Base-by-base conservation (phyloP, 495 filamentous ascomycete species). In the Aspergillus bertholletiae region DNA sequence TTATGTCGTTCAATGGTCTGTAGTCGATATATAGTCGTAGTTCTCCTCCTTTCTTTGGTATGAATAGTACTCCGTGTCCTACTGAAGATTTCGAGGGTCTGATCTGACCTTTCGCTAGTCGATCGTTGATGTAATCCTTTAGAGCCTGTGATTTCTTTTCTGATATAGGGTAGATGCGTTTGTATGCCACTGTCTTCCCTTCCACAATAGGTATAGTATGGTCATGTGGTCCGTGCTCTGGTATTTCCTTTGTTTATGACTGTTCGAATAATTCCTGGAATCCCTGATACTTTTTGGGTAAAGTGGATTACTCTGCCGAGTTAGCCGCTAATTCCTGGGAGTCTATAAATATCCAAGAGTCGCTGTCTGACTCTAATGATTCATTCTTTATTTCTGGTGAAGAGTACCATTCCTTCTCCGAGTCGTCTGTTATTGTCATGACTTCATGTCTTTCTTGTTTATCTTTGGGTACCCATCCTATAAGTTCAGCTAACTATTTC, bases 11-110 rank as follows among this genome's bases (percentile, higher is more conserved):
- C 32, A 68, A 46, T 51, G 51, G 28, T 58, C 47, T 20, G 40
- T 66, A 70, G 27, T 70, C 41, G 17, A 68, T 54, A 48, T 57
- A 65, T 47, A 67, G 41, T 51, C 32, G 22, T 51, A 65, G 23
- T 23, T 26, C 57, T 37, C 43, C 50, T 58, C 61, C 55, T 35
- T 67, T 67, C 48, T 71, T 71, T 32, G 22, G 53, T 46, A 69
- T 35, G 52, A 69, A 68, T 12, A 60, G 9, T 17, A 56, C 46
- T 28, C 27, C 27, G 27, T 28, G 27, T 28, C 9, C 27, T 28
- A 9, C 9, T 5, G 27, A 28, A 5, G 27, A 28, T 28, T 28
- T 28, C 9, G 27, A 28, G 5, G 9, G 9, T 28, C 27, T 28
- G 27, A 28, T 28, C 5, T 28, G 9, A 9, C 9, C 9, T 28